Evolutionary conservation across 2,329 filamentous ascomycete species (phyloP).

Genomic region (Talaromyces piceae): DNA sequence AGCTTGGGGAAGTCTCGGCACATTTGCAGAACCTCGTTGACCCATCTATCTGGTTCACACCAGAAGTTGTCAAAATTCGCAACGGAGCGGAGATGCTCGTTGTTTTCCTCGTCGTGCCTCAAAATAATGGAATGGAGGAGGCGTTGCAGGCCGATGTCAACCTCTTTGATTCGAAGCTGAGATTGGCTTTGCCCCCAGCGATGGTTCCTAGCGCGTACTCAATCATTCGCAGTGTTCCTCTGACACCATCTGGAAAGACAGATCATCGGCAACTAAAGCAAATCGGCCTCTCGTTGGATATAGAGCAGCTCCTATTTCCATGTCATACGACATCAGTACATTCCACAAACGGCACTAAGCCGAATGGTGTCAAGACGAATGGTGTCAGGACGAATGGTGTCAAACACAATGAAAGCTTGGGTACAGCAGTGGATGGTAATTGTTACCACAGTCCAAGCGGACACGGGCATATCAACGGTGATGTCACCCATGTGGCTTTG

Average conservation of each 20-base stretch:
- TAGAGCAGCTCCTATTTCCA: not conserved
- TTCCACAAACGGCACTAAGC: no score
- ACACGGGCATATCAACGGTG: no score
- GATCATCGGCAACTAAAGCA: not conserved
- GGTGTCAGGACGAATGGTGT: not conserved
- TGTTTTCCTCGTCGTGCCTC: not conserved
- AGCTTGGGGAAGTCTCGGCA: conserved; percentile 34
- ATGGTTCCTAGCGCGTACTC: conserved; percentile 1
- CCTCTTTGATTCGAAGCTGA: not conserved
- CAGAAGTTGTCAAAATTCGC: not conserved
- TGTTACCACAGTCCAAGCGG: no score
- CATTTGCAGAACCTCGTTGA: conserved; percentile 13
- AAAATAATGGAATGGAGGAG: not conserved
- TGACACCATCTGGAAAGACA: not conserved
- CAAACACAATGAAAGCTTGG: not conserved
- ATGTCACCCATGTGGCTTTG: no score
- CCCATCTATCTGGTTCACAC: not conserved
- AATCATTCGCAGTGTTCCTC: not conserved
- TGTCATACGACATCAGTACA: no score
- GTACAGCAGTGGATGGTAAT: not conserved
- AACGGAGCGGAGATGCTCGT: not conserved
- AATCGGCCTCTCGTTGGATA: not conserved
- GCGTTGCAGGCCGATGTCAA: not conserved
- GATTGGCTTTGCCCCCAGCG: not conserved
- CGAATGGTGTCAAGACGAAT: no score